Conservation (phyloP, 371 early-diverging fungal genomes). For the Blakeslea trispora region DNA sequence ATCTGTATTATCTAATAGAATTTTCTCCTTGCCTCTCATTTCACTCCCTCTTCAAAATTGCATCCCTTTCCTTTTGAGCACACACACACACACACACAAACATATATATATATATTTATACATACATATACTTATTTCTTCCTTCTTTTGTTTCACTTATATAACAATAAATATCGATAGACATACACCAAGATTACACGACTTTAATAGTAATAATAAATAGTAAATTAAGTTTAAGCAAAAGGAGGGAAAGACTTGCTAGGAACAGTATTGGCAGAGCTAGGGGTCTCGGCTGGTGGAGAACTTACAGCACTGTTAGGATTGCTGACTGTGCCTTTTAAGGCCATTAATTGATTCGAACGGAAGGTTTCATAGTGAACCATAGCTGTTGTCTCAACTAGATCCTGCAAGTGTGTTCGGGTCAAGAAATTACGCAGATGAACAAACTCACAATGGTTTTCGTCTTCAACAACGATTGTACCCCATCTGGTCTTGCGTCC, state of each 20-base stretch:
- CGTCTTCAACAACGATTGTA: constrained; percentile 70
- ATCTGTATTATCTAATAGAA: neutral
- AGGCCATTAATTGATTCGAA: constrained; percentile 79
- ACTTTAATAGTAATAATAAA: constrained; percentile 1
- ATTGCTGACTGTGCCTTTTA: constrained; percentile 62
- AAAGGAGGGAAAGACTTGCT: constrained; percentile 36
- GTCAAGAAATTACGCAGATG: constrained; percentile 87
- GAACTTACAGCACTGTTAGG: constrained; percentile 18
- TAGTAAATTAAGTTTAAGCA: constrained; percentile 22
- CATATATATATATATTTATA: neutral
- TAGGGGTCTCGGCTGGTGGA: constrained; percentile 18
- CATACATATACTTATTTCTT: neutral
- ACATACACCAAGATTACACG: too few relatives aligned
- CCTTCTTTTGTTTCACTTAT: neutral
- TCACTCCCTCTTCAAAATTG: too few relatives aligned
- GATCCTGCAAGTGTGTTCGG: constrained; percentile 81
- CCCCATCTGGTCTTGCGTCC: constrained; percentile 72
- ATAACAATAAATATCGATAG: neutral
- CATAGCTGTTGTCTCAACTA: constrained; percentile 85
- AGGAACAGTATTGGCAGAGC: constrained; percentile 18
- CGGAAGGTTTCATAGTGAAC: constrained; percentile 92
- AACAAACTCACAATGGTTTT: constrained; percentile 76
- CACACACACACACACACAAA: neutral
- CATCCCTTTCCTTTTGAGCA: too few relatives aligned
- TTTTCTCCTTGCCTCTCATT: too few relatives aligned